Evolutionary conservation across 2,329 filamentous ascomycete genomes (phyloP), one percentile per base, ranked within the genome.

Genomic region (Epicoccum sorghinum): DNA sequence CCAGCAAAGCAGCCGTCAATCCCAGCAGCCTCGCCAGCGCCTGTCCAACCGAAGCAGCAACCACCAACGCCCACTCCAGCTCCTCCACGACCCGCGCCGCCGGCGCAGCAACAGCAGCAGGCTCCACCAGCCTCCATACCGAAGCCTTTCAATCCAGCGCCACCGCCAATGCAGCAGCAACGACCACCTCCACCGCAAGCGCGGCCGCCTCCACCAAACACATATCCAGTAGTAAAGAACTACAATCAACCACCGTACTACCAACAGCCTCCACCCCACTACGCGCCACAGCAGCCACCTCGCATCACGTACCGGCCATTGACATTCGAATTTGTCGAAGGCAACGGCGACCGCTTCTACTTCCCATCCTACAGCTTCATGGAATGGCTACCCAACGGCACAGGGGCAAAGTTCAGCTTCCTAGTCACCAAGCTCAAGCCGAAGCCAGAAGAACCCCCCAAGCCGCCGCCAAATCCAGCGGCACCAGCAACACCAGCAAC

Each of bases 321-420:
- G 22, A 66, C 73, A 13, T 74, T 77, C 47, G 71, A 74, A 24
- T 77, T 77, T 47, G 65, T 66, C 3, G 70, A 75, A 46, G 72
- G 72, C n/a, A 73, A 72, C 37, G 89, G 89, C 40, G 90, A 93
- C 70, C 84, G 89, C 24, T 93, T 90, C 69, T 77, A 91, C 42
- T 93, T 95, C 59, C 90, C 90, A 2, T 89, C 87, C 61, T 88
- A 89, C 68, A 89, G 87, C 72, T 88, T 93, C 30, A 72, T 93
- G 44, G 89, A 95, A 69, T 87, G 85, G 66, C 77, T 87, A 1
- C 79, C 80, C n/a, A 72, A 73, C 4, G 83, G 83, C 2, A 83
- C 85, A 45, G 82, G 86, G 52, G 82, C 90, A 2, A 82, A 91
- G 38, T 87, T 87, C 3, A 93, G 89, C 1, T 95, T 93, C 67